These are phyloP conservation scores for Carpinus viminea DNA, from an alignment of 306 rosid genomes.

Conservation along the genomic window DNA sequence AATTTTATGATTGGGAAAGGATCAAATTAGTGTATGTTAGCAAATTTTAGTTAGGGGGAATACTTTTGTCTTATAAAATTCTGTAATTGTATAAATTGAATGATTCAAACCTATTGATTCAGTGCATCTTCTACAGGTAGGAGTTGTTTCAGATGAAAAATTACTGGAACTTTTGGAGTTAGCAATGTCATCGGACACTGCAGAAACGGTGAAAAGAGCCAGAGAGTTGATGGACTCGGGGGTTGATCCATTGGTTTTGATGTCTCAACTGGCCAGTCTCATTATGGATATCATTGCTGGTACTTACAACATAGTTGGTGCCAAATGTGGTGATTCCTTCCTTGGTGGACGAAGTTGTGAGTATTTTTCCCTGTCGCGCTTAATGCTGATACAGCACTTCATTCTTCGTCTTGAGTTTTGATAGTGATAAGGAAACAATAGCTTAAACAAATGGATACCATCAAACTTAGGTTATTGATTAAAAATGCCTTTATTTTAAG, in stretches of 20 bases:
- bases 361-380: constrained; percentile 44
- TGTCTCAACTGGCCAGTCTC: constrained; percentile 92
- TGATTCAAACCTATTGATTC: constrained; percentile 28
- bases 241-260: constrained; percentile 90
- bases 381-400: background rate
- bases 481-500: constrained; percentile 15
- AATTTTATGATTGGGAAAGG: background rate
- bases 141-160: constrained; percentile 94
- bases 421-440: constrained; percentile 3
- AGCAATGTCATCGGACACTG: constrained; percentile 93
- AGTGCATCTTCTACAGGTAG: constrained; percentile 63
- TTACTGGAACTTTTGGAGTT: constrained; percentile 91
- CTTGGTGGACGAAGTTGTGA: constrained; percentile 74
- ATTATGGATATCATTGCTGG: constrained; percentile 99
- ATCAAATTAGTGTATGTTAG: background rate
- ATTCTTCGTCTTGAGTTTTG: constrained; percentile 29
- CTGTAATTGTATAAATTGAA: constrained; percentile 6
- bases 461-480: constrained; percentile 16
- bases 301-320: constrained; percentile 62
- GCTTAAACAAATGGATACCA: background rate
- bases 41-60: background rate
- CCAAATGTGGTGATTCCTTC: constrained; percentile 52
- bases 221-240: constrained; percentile 97
- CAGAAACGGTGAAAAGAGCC: constrained; percentile 92
- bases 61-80: background rate